phyloP scores from a whole-genome alignment of 306 rosid genomes.

The Coriaria nepalensis region DNA sequence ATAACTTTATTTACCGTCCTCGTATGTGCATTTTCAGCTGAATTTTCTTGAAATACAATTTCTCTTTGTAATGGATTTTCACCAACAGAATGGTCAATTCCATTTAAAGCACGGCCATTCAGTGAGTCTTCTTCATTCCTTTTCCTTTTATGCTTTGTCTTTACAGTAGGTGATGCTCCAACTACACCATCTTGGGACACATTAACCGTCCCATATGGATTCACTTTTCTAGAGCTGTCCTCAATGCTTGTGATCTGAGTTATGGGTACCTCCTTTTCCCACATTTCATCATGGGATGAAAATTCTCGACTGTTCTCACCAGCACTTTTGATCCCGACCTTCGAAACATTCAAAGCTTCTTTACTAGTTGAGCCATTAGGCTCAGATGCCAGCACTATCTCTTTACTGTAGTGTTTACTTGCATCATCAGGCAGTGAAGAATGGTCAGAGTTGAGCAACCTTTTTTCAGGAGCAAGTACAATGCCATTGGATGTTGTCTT shows the following conservation, averaged over 20 bases:
- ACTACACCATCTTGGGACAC: background rate
- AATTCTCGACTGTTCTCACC: constrained; percentile 1
- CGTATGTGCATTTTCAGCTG: constrained; percentile 11
- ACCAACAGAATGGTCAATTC: constrained; percentile 1
- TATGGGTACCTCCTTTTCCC: background rate
- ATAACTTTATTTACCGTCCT: constrained; percentile 9
- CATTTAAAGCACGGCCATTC: constrained; percentile 3
- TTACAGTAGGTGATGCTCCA: constrained; percentile 6
- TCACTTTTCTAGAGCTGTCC: constrained; percentile 1
- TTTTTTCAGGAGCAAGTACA: constrained; percentile 6
- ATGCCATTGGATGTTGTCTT: constrained; percentile 6
- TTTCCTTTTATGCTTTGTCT: constrained; percentile 5
- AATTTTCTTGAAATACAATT: constrained; percentile 12
- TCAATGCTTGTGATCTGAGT: background rate
- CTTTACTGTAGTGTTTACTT: constrained; percentile 6
- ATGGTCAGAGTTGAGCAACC: constrained; percentile 1
- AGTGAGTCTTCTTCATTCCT: background rate
- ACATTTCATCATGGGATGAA: background rate
- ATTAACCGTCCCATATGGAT: background rate
- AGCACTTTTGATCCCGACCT: constrained; percentile 4
- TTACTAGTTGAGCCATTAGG: constrained; percentile 5
- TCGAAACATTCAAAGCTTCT: constrained; percentile 7
- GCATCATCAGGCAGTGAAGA: constrained; percentile 3
- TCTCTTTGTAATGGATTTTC: constrained; percentile 17
- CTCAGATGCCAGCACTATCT: background rate